phyloP scores from a whole-genome alignment of 495 filamentous ascomycete species.

The Tetracladium setigerum region DNA sequence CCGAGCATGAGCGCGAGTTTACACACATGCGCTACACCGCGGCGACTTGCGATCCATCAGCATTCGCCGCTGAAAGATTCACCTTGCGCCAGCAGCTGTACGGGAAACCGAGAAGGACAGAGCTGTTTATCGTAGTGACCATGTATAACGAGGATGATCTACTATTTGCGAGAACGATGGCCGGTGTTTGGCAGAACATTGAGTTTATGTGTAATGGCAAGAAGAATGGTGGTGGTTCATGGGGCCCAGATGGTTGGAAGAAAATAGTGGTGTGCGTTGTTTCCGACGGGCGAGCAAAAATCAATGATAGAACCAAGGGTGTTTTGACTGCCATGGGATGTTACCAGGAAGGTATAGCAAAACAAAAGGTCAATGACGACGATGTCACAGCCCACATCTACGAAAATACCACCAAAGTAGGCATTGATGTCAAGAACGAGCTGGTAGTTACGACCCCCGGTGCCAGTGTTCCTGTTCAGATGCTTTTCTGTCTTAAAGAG shows the following conservation, averaged over 20 bases:
- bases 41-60: conserved; percentile 83
- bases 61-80: conserved; percentile 61
- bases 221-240: conserved; percentile 26
- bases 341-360: conserved; percentile 32
- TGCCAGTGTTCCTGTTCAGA: conserved; percentile 25
- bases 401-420: conserved; percentile 32
- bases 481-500: conserved; percentile 34
- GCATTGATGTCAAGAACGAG: conserved; percentile 25
- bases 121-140: conserved; percentile 32
- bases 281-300: conserved; percentile 31
- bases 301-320: conserved; percentile 29
- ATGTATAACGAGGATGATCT: conserved; percentile 35
- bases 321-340: conserved; percentile 31
- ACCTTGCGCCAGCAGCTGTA: conserved; percentile 70
- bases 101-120: conserved; percentile 46
- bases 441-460: conserved; percentile 17
- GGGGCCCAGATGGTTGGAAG: conserved; percentile 34
- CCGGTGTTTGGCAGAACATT: conserved; percentile 34
- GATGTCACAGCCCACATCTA: conserved; percentile 32
- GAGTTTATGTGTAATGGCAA: conserved; percentile 30
- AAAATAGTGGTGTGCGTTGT: conserved; percentile 36
- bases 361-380: conserved; percentile 29
- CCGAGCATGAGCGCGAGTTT: conserved; percentile 86
- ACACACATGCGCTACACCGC: conserved; percentile 52
- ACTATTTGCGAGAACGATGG: conserved; percentile 30